phyloP scores from a whole-genome alignment of 805 yeast species.

The Saccharomyces jurei region DNA sequence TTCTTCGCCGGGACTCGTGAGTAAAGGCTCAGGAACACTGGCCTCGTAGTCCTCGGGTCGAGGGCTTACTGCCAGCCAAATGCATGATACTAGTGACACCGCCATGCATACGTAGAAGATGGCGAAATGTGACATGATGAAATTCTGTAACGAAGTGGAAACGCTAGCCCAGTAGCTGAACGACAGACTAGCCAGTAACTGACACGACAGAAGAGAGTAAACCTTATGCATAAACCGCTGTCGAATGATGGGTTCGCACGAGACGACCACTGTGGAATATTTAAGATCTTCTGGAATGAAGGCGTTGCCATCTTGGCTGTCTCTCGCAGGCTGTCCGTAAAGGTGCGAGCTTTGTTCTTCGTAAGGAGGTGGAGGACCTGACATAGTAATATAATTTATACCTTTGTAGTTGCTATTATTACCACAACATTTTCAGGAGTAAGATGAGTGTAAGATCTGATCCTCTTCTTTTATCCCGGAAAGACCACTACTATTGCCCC shows the following conservation, averaged over 20 bases:
- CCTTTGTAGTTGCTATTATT: neutral
- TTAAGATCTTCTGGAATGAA: conserved; percentile 66
- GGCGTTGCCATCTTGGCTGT: neutral
- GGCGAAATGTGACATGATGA: conserved; percentile 56
- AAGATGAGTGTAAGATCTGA: neutral
- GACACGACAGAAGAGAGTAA: conserved; percentile 60
- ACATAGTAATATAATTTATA: neutral
- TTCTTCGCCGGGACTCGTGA: conserved; percentile 3
- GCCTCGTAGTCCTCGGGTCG: conserved; percentile 58
- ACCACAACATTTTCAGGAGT: neutral
- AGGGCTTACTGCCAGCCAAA: conserved; percentile 57
- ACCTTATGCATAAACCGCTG: conserved; percentile 73
- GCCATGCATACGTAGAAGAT: conserved; percentile 46
- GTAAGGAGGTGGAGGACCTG: conserved; percentile 5
- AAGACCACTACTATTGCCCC: neutral
- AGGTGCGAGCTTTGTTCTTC: conserved; percentile 2
- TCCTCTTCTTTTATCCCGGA: neutral
- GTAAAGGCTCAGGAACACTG: conserved; percentile 1
- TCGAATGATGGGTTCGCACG: conserved; percentile 68
- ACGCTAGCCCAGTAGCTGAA: conserved; percentile 17
- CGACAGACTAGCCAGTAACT: conserved; percentile 52
- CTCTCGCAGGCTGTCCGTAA: neutral
- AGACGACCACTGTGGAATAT: conserved; percentile 66
- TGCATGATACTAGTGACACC: conserved; percentile 55
- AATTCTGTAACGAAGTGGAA: conserved; percentile 24